These are phyloP conservation scores for Panaeolus papilionaceus DNA, from an alignment of 768 basidiomycete species.

Conservation along the genomic window DNA sequence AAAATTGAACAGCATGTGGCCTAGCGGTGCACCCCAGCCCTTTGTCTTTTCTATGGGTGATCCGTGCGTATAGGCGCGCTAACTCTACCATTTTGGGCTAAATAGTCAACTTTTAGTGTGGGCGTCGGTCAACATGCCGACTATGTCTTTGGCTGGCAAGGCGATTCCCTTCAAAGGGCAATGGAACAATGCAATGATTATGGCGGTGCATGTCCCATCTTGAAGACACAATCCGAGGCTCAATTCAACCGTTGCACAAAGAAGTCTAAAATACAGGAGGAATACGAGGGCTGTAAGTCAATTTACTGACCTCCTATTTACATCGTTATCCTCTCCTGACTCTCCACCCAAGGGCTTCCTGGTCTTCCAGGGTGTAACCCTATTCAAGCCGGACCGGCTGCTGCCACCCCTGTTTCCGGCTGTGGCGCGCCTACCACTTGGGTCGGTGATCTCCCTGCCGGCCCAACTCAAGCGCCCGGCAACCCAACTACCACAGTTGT, in stretches of 20 bases:
- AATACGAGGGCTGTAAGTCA: conserved; percentile 28
- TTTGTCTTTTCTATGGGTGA: conserved; percentile 31
- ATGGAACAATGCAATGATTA: conserved; percentile 30
- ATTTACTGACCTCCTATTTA: not conserved
- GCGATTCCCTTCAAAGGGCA: conserved; percentile 28
- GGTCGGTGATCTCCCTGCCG: conserved; percentile 11
- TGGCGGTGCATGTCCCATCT: conserved; percentile 27
- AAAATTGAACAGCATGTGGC: conserved; percentile 31
- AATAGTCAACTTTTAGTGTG: conserved; percentile 16
- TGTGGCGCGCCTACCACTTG: conserved; percentile 27
- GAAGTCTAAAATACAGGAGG: conserved; percentile 23
- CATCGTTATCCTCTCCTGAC: not conserved
- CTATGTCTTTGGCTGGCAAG: conserved; percentile 32
- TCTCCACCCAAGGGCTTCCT: conserved; percentile 21
- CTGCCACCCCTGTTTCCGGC: conserved; percentile 20
- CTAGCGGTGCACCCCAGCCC: conserved; percentile 25
- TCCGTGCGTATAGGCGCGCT: conserved; percentile 21
- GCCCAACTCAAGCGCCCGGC: conserved; percentile 11
- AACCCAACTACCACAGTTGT: conserved; percentile 2
- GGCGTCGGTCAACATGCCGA: conserved; percentile 33
- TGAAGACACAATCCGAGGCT: conserved; percentile 29
- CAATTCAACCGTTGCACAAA: conserved; percentile 30
- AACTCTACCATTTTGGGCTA: not conserved
- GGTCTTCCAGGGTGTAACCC: conserved; percentile 32
- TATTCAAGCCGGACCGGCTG: conserved; percentile 25